phyloP scores from a whole-genome alignment of 805 yeast species.

The Pachysolen tannophilus region DNA sequence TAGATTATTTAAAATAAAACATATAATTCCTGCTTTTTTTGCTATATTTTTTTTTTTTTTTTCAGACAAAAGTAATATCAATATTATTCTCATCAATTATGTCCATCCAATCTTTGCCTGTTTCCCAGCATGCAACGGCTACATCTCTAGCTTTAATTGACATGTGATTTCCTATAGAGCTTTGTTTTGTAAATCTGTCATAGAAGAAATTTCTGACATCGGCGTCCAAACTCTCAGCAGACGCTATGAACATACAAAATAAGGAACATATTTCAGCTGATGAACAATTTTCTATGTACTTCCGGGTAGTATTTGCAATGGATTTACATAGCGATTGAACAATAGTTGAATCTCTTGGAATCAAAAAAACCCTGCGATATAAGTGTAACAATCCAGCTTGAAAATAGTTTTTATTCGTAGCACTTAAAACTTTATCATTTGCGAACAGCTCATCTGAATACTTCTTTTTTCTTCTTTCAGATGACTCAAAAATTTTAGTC shows the following conservation, averaged over 20 bases:
- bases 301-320: conserved; percentile 28
- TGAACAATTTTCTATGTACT: conserved; percentile 34
- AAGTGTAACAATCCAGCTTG: conserved; percentile 47
- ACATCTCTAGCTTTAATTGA: conserved; percentile 38
- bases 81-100: conserved; percentile 33
- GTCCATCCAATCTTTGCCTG: conserved; percentile 43
- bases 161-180: conserved; percentile 32
- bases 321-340: conserved; percentile 40
- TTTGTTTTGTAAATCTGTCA: conserved; percentile 32
- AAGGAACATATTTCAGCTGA: conserved; percentile 49
- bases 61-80: conserved; percentile 36
- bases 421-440: conserved; percentile 21
- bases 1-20: too few species aligned
- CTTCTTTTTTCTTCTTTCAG: conserved; percentile 6
- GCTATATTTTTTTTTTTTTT: not conserved
- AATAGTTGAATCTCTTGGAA: conserved; percentile 35
- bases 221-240: conserved; percentile 42
- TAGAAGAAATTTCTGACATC: conserved; percentile 27
- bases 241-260: conserved; percentile 50
- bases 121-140: conserved; percentile 46
- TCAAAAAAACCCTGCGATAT: conserved; percentile 43
- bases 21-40: too few species aligned
- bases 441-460: not conserved
- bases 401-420: conserved; percentile 45
- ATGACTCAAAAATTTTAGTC: conserved; percentile 15